These are phyloP conservation scores for Rhodotorula babjevae DNA, from an alignment of 768 basidiomycete genomes.

Conservation along the genomic window DNA sequence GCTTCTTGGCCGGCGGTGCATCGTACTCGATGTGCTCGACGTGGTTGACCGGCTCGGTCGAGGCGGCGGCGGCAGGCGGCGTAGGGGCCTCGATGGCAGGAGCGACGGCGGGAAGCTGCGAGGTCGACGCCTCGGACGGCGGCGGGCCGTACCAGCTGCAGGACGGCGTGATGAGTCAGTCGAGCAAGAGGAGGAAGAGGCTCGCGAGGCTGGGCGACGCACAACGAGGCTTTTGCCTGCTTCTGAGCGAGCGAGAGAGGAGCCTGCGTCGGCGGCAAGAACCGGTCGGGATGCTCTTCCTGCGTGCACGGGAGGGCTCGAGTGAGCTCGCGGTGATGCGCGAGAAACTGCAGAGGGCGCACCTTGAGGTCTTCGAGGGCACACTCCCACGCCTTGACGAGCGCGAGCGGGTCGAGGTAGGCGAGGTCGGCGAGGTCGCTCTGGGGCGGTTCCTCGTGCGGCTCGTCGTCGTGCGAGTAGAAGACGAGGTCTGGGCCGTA, in stretches of 20 bases:
- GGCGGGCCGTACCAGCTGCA: slow-evolving; percentile 33
- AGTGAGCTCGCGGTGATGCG: too few relatives aligned
- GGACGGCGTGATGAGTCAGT: background rate
- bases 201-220: background rate
- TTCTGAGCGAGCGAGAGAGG: slow-evolving; percentile 18
- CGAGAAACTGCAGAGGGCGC: background rate
- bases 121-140: slow-evolving; percentile 10
- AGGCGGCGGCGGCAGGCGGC: background rate
- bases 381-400: slow-evolving; percentile 32
- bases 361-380: slow-evolving; percentile 33
- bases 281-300: slow-evolving; percentile 9
- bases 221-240: slow-evolving; percentile 27
- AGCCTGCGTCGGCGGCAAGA: slow-evolving; percentile 19
- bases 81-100: background rate
- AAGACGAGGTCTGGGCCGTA: slow-evolving; percentile 6
- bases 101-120: background rate
- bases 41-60: background rate
- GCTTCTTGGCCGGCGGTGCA: slow-evolving; percentile 14
- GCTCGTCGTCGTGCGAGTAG: background rate
- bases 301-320: background rate
- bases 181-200: background rate
- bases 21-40: too few relatives aligned
- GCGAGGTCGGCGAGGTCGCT: slow-evolving; percentile 17
- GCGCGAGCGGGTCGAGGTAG: slow-evolving; percentile 27
- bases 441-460: background rate